Conservation (phyloP, 306 rosid species). For the Urtica urens region DNA sequence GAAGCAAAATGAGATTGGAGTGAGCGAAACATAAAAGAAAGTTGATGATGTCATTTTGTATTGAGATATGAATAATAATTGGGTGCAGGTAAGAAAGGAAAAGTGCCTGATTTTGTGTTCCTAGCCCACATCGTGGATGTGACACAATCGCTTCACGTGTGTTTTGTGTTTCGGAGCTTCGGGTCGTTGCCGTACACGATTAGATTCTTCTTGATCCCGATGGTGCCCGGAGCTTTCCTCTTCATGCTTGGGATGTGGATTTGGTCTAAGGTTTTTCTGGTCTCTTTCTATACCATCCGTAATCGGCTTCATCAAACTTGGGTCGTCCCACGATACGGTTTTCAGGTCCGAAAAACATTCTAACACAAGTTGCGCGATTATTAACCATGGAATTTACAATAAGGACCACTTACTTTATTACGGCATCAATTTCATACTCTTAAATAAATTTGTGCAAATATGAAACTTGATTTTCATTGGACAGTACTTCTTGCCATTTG, state of each 20-base stretch:
- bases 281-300: slow-evolving; percentile 52
- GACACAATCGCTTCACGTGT: slow-evolving; percentile 42
- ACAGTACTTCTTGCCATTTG: slow-evolving; percentile 94
- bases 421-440: too few species aligned
- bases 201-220: slow-evolving; percentile 31
- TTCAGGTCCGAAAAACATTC: slow-evolving; percentile 44
- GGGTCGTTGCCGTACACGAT: slow-evolving; percentile 45
- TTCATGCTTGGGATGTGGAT: slow-evolving; percentile 67
- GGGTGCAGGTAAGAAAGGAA: slow-evolving; percentile 38
- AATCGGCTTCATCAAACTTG: slow-evolving; percentile 71
- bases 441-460: not conserved
- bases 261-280: slow-evolving; percentile 52
- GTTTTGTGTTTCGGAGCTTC: slow-evolving; percentile 39
- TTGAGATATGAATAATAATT: not conserved
- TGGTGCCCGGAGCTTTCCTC: slow-evolving; percentile 19
- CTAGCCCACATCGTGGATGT: slow-evolving; percentile 87
- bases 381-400: too few species aligned
- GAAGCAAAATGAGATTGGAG: too few species aligned
- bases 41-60: not conserved
- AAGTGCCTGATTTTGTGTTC: slow-evolving; percentile 76
- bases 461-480: not conserved
- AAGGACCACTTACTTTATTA: too few species aligned
- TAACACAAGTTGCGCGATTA: too few species aligned
- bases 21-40: not conserved
- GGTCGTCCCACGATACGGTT: slow-evolving; percentile 85